A percentile compares a stretch with the other conserved stretches of the same genome.
Evolutionary conservation across 345 rosid species (phyloP).

Genomic region (Xanthoceras sorbifolium): DNA sequence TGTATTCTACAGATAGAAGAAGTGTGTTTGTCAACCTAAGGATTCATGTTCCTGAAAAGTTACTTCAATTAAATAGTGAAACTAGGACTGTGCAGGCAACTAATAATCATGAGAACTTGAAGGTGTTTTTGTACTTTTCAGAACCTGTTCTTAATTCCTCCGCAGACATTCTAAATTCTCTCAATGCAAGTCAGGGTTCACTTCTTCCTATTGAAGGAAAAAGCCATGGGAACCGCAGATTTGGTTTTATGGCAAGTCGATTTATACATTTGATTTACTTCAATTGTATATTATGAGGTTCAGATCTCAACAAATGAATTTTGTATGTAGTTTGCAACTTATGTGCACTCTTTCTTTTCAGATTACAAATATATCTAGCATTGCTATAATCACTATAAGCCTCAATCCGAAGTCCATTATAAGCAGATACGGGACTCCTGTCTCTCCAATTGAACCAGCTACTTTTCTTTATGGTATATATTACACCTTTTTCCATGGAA

Average conservation of each 20-base stretch:
- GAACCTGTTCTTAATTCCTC: slow-evolving; percentile 76
- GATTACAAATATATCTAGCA: slow-evolving; percentile 59
- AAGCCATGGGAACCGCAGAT: slow-evolving; percentile 64
- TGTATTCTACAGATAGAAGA: slow-evolving; percentile 65
- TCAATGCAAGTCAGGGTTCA: slow-evolving; percentile 55
- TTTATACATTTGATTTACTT: neutral
- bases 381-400: slow-evolving; percentile 58
- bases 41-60: slow-evolving; percentile 69
- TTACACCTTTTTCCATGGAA: slow-evolving; percentile 3
- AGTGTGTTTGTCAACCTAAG: slow-evolving; percentile 61
- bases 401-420: slow-evolving; percentile 49
- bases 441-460: slow-evolving; percentile 71
- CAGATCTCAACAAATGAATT: neutral
- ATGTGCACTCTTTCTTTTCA: slow-evolving; percentile 34
- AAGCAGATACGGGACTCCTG: slow-evolving; percentile 73
- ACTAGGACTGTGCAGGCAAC: slow-evolving; percentile 85
- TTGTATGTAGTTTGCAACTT: slow-evolving; percentile 1
- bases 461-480: slow-evolving; percentile 80
- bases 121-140: slow-evolving; percentile 79
- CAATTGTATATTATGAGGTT: neutral
- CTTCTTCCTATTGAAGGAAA: slow-evolving; percentile 62
- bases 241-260: slow-evolving; percentile 69
- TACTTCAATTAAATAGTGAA: slow-evolving; percentile 58
- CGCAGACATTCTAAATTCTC: slow-evolving; percentile 50
- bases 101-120: slow-evolving; percentile 53